Percentiles rank a stretch among this genome's conserved stretches.
Conservation (phyloP, 225 moss, liverwort and hornwort species). For the Thuidium tamariscinum region DNA sequence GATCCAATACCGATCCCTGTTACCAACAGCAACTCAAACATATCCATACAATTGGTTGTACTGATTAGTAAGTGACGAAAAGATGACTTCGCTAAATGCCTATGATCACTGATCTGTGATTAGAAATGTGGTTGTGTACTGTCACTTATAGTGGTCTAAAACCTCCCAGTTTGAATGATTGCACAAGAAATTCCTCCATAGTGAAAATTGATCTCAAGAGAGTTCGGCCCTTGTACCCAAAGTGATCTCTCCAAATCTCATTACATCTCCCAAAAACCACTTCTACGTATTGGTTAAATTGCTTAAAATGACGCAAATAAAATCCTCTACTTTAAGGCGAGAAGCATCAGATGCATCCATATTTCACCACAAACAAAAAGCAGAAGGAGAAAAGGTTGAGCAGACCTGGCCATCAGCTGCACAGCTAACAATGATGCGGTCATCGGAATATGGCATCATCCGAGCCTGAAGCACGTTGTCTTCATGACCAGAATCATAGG, state of each 20-base stretch:
- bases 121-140: background rate
- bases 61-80: background rate
- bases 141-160: background rate
- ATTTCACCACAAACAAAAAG: background rate
- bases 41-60: background rate
- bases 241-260: background rate
- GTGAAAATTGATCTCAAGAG: background rate
- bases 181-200: background rate
- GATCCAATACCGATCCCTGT: background rate
- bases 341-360: background rate
- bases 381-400: background rate
- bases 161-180: background rate
- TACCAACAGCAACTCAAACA: background rate
- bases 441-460: constrained; percentile 79
- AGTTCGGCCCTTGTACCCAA: background rate
- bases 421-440: constrained; percentile 69
- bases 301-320: background rate
- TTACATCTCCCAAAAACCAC: background rate
- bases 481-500: constrained; percentile 64
- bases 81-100: background rate
- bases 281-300: background rate
- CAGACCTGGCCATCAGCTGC: constrained; percentile 57
- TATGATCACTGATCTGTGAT: background rate
- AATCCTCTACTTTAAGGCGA: background rate
- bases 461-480: constrained; percentile 33